Evolutionary conservation across 2,329 filamentous ascomycete species (phyloP).

Genomic region (Ophiognomonia clavigignenti-juglandacearum): DNA sequence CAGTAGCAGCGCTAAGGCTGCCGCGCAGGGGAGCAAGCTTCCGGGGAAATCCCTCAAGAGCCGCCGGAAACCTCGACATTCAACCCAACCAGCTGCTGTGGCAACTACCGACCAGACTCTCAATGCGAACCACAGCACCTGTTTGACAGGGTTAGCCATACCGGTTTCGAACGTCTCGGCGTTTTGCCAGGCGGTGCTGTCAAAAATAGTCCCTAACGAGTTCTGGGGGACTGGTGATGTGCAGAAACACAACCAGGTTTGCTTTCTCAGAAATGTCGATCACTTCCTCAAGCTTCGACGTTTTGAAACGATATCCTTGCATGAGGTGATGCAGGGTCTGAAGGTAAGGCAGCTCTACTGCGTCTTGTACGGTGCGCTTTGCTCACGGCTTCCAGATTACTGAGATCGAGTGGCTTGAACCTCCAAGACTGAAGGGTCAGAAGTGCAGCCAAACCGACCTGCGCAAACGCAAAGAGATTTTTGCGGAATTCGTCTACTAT

Average conservation of each 20-base stretch:
- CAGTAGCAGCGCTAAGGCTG: constrained; percentile 5
- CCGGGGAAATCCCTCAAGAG: constrained; percentile 6
- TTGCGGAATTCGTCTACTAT: constrained; percentile 86
- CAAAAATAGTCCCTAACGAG: constrained; percentile 64
- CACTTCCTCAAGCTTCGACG: constrained; percentile 71
- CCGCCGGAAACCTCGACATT: constrained; percentile 9
- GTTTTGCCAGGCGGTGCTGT: constrained; percentile 76
- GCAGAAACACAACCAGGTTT: constrained; percentile 53
- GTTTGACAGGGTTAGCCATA: constrained; percentile 64
- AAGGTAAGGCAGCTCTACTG: constrained; percentile 49
- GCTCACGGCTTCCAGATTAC: constrained; percentile 46
- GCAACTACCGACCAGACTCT: neutral
- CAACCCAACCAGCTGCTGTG: neutral
- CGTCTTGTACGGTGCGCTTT: neutral
- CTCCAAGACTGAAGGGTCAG: constrained; percentile 37
- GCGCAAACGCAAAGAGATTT: constrained; percentile 70
- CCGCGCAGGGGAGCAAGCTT: constrained; percentile 2
- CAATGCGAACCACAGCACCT: constrained; percentile 22
- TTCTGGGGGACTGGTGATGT: constrained; percentile 65
- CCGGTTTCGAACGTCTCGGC: constrained; percentile 68
- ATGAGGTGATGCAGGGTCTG: constrained; percentile 70
- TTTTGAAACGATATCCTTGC: constrained; percentile 76
- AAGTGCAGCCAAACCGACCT: constrained; percentile 69
- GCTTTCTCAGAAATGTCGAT: constrained; percentile 66
- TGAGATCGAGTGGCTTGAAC: constrained; percentile 67